A percentile compares a stretch with the other conserved stretches of the same genome.
These are phyloP conservation scores for Zygoascus hellenicus DNA, from an alignment of 1,139 yeast genomes.

Conservation along the genomic window DNA sequence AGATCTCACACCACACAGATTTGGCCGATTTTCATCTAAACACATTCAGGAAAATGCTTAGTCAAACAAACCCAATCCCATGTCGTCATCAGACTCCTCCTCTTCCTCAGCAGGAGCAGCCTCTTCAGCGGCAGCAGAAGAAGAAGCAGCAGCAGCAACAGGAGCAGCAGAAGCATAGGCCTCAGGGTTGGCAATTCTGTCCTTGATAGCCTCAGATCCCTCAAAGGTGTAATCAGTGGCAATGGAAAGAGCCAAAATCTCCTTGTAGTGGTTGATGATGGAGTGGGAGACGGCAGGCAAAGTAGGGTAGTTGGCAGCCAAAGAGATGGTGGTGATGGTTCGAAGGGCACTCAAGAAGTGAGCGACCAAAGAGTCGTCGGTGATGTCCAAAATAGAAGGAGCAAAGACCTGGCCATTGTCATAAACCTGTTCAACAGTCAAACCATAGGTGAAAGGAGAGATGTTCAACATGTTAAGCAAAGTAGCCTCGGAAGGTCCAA, in stretches of 20 bases:
- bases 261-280: slow-evolving; percentile 98
- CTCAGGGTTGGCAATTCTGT: slow-evolving; percentile 99
- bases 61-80: slow-evolving; percentile 99
- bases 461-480: slow-evolving; percentile 99
- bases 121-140: slow-evolving; percentile 65
- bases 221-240: slow-evolving; percentile 99
- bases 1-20: no score
- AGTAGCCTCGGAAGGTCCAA: slow-evolving; percentile 99
- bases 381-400: slow-evolving; percentile 93
- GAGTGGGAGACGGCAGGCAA: slow-evolving; percentile 99
- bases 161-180: slow-evolving; percentile 99
- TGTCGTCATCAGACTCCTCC: slow-evolving; percentile 87
- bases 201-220: slow-evolving; percentile 98
- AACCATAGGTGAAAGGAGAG: slow-evolving; percentile 99
- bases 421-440: slow-evolving; percentile 93
- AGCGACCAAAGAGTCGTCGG: slow-evolving; percentile 90
- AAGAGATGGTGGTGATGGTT: slow-evolving; percentile 92
- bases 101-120: slow-evolving; percentile 75
- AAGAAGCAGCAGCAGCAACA: slow-evolving; percentile 60
- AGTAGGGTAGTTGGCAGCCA: slow-evolving; percentile 99
- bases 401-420: slow-evolving; percentile 99
- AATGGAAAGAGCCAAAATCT: slow-evolving; percentile 92
- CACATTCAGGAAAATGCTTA: no score
- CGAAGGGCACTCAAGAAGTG: slow-evolving; percentile 92
- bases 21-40: no score